Evolutionary conservation across 2,329 filamentous ascomycete species (phyloP).

Genomic region (Penicillium sp.): DNA sequence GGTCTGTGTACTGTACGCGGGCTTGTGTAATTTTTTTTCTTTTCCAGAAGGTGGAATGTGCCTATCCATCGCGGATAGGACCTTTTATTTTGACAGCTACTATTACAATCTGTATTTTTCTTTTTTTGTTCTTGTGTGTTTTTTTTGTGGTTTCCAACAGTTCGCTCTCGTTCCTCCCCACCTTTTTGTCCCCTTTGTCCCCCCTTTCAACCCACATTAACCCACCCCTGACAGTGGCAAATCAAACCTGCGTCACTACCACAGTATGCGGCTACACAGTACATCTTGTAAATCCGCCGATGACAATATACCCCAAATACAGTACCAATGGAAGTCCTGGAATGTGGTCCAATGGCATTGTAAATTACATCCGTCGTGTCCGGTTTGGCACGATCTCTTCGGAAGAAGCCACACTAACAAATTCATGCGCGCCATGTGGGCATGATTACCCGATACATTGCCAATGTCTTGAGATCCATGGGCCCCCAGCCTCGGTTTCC

Average conservation of each 20-base stretch:
- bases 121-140: neutral
- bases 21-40: neutral
- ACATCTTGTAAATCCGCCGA: neutral
- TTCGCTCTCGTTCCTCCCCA: neutral
- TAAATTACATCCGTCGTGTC: neutral
- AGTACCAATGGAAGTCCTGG: no score
- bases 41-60: neutral
- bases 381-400: neutral
- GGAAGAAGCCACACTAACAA: neutral
- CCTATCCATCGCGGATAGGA: neutral
- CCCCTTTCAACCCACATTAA: constrained; percentile 6
- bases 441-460: neutral
- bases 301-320: neutral
- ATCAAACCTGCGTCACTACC: constrained; percentile 7
- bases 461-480: constrained; percentile 2
- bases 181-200: neutral
- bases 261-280: neutral
- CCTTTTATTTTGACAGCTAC: neutral
- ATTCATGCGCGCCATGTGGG: neutral
- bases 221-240: constrained; percentile 19
- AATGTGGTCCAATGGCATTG: neutral
- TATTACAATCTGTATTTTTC: neutral
- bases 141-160: neutral
- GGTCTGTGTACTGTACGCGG: neutral
- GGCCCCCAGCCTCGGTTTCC: constrained; percentile 2